A percentile compares a stretch with the other conserved stretches of the same genome.
These are phyloP conservation scores for Dissophora globulifera DNA, from an alignment of 192 early-diverging fungal genomes.

Conservation along the genomic window DNA sequence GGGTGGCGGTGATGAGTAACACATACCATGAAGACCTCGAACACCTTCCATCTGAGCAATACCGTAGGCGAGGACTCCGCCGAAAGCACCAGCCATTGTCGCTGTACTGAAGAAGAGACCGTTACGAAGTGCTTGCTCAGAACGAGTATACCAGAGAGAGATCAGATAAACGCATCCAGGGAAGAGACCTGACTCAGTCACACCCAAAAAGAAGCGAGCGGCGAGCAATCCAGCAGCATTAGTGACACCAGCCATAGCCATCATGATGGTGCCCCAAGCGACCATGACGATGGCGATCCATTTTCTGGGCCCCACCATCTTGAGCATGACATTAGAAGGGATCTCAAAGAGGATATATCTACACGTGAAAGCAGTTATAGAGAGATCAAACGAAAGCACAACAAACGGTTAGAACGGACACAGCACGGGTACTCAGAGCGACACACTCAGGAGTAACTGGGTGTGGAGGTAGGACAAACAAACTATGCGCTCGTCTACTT, in stretches of 20 bases:
- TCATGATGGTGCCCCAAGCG: slow-evolving; percentile 64
- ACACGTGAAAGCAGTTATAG: no score
- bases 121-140: slow-evolving; percentile 64
- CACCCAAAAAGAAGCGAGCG: slow-evolving; percentile 69
- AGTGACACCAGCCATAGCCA: slow-evolving; percentile 61
- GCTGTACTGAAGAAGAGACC: slow-evolving; percentile 64
- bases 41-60: slow-evolving; percentile 69
- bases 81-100: slow-evolving; percentile 67
- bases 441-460: no score
- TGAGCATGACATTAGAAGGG: slow-evolving; percentile 76
- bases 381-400: no score
- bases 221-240: slow-evolving; percentile 56
- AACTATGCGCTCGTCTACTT: slow-evolving; percentile 21
- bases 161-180: slow-evolving; percentile 68
- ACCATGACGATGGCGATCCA: slow-evolving; percentile 71
- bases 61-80: slow-evolving; percentile 73
- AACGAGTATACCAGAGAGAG: slow-evolving; percentile 67
- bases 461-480: no score
- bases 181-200: slow-evolving; percentile 67
- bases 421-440: no score
- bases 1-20: no score
- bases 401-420: no score
- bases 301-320: slow-evolving; percentile 63
- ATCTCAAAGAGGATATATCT: slow-evolving; percentile 78
- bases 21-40: slow-evolving; percentile 51